phyloP scores from a whole-genome alignment of 1,284 basidiomycete species.

The Ganoderma lingzhi region DNA sequence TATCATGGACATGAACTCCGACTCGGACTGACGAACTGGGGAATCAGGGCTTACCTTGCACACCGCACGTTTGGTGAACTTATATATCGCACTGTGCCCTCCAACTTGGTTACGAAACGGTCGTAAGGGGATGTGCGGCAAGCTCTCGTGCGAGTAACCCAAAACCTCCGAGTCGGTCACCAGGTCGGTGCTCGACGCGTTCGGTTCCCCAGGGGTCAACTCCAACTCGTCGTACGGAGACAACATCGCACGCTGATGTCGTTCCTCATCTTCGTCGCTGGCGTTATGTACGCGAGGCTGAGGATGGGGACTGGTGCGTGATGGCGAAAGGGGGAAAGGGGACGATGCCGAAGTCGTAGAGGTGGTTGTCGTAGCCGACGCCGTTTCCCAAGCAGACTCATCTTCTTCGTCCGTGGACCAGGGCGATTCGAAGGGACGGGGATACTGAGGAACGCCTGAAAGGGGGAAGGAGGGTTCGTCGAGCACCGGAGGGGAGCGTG shows the following conservation, averaged over 20 bases:
- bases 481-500: slow-evolving; percentile 33
- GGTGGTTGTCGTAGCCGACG: slow-evolving; percentile 65
- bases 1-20: slow-evolving; percentile 43
- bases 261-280: slow-evolving; percentile 49
- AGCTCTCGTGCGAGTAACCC: slow-evolving; percentile 57
- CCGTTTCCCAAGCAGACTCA: slow-evolving; percentile 77
- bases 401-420: slow-evolving; percentile 79
- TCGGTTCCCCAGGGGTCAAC: slow-evolving; percentile 37
- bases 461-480: slow-evolving; percentile 34
- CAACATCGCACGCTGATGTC: slow-evolving; percentile 36
- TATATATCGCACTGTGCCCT: slow-evolving; percentile 97
- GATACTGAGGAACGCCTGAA: slow-evolving; percentile 41
- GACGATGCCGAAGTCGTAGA: slow-evolving; percentile 62
- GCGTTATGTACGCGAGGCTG: slow-evolving; percentile 40
- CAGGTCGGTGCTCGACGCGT: slow-evolving; percentile 22
- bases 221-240: slow-evolving; percentile 38
- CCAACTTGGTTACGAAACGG: slow-evolving; percentile 99
- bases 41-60: slow-evolving; percentile 81
- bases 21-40: slow-evolving; percentile 16
- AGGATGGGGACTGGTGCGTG: slow-evolving; percentile 38
- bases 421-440: slow-evolving; percentile 48
- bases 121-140: slow-evolving; percentile 93
- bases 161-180: slow-evolving; percentile 35
- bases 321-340: slow-evolving; percentile 46
- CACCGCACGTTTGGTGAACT: slow-evolving; percentile 96